These are phyloP conservation scores for Protomyces inundatus DNA, from an alignment of 1,139 yeast species.

Conservation along the genomic window DNA sequence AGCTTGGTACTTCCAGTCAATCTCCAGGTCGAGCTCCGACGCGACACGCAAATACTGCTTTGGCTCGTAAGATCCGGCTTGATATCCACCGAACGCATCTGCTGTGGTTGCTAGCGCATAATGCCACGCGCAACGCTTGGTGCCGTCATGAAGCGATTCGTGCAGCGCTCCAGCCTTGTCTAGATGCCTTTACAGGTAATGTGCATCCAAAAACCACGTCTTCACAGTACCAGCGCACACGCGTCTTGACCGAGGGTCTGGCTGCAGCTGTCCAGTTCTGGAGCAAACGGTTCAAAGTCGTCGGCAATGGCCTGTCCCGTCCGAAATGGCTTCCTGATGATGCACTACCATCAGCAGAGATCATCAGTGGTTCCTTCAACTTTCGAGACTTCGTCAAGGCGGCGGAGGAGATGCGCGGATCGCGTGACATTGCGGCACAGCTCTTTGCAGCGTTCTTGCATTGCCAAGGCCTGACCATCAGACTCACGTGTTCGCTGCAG, in stretches of 20 bases:
- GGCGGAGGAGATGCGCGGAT: slow-evolving; percentile 53
- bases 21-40: not conserved
- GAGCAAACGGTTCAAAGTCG: slow-evolving; percentile 34
- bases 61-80: slow-evolving; percentile 54
- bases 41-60: slow-evolving; percentile 39
- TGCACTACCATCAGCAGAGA: not conserved
- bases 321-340: slow-evolving; percentile 15
- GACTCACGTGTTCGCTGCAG: slow-evolving; percentile 77
- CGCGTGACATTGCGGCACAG: slow-evolving; percentile 76
- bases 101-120: slow-evolving; percentile 58
- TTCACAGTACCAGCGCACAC: slow-evolving; percentile 48
- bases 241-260: slow-evolving; percentile 70
- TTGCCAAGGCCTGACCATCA: slow-evolving; percentile 62
- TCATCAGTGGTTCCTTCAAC: slow-evolving; percentile 30
- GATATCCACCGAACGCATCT: slow-evolving; percentile 58
- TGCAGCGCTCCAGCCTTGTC: slow-evolving; percentile 36
- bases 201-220: slow-evolving; percentile 47
- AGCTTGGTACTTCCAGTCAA: not conserved
- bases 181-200: slow-evolving; percentile 40
- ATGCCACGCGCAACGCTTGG: slow-evolving; percentile 65
- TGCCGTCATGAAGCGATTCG: slow-evolving; percentile 51
- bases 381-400: slow-evolving; percentile 44
- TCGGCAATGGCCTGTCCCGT: slow-evolving; percentile 29
- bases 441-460: slow-evolving; percentile 77
- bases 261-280: slow-evolving; percentile 52